Percentiles rank a stretch among this genome's conserved stretches.
Conservation (phyloP, 202 grass and related monocot species). For the Dendrocalamus latiflorus region DNA sequence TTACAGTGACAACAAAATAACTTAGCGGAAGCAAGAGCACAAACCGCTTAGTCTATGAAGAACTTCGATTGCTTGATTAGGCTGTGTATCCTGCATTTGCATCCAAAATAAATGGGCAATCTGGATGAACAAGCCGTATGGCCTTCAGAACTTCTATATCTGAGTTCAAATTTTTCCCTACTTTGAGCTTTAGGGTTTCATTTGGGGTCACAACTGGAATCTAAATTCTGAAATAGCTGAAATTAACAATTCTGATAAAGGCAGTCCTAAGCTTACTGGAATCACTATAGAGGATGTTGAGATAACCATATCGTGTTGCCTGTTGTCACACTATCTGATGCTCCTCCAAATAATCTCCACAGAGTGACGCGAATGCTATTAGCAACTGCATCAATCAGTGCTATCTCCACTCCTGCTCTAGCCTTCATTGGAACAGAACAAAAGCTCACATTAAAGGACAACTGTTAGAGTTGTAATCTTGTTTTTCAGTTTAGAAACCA, state of each 20-base stretch:
- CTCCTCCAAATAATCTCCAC: conserved; percentile 93
- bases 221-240: conserved; percentile 27
- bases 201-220: conserved; percentile 87
- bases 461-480: no score
- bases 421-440: conserved; percentile 49
- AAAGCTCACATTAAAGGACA: neutral
- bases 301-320: conserved; percentile 64
- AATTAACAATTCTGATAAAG: neutral
- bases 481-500: no score
- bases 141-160: conserved; percentile 79
- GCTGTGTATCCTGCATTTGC: conserved; percentile 91
- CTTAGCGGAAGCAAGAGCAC: conserved; percentile 6
- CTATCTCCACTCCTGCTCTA: conserved; percentile 91
- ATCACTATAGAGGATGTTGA: neutral
- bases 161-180: conserved; percentile 81
- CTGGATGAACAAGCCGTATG: conserved; percentile 62
- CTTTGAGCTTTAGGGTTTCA: conserved; percentile 87
- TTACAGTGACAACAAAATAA: neutral
- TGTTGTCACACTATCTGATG: conserved; percentile 66
- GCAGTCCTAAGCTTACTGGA: neutral
- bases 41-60: conserved; percentile 83
- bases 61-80: conserved; percentile 86
- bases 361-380: conserved; percentile 83
- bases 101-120: conserved; percentile 86
- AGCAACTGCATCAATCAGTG: conserved; percentile 88